Evolutionary conservation across 1,139 yeast genomes (phyloP).

Genomic region (Geotrichum europaeum): DNA sequence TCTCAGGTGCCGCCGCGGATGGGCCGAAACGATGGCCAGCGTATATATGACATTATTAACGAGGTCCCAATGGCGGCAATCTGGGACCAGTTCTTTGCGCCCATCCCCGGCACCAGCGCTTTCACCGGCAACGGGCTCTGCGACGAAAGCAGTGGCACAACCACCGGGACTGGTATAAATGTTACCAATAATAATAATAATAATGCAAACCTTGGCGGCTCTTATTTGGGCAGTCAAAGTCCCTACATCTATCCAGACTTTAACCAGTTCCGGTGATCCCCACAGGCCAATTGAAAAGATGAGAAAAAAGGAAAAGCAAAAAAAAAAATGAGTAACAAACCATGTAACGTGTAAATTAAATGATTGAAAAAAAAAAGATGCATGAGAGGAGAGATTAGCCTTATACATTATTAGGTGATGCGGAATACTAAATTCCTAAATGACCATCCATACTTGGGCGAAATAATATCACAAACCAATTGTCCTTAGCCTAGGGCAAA

Average conservation of each 20-base stretch:
- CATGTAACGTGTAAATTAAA: background rate
- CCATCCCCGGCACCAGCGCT: background rate
- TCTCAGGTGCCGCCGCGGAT: too few species aligned
- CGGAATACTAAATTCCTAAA: too few species aligned
- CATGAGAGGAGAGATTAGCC: too few species aligned
- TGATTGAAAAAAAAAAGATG: too few species aligned
- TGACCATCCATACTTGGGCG: too few species aligned
- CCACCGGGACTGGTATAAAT: too few species aligned
- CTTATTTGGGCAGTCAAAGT: background rate
- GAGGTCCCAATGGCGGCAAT: slow-evolving; percentile 64
- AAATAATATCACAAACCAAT: too few species aligned
- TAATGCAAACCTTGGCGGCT: background rate
- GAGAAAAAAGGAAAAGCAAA: background rate
- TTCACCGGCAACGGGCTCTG: too few species aligned
- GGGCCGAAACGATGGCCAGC: slow-evolving; percentile 41
- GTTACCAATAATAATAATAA: too few species aligned
- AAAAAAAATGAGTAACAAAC: background rate
- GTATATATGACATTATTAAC: slow-evolving; percentile 55
- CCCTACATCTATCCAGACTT: background rate
- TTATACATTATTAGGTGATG: too few species aligned
- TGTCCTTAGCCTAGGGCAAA: too few species aligned
- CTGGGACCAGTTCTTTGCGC: slow-evolving; percentile 67
- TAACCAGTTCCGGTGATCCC: background rate
- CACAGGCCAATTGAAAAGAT: background rate
- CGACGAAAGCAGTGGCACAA: too few species aligned